Evolutionary conservation across 1,139 yeast genomes (phyloP).

Genomic region (Sporopachydermia cereana): DNA sequence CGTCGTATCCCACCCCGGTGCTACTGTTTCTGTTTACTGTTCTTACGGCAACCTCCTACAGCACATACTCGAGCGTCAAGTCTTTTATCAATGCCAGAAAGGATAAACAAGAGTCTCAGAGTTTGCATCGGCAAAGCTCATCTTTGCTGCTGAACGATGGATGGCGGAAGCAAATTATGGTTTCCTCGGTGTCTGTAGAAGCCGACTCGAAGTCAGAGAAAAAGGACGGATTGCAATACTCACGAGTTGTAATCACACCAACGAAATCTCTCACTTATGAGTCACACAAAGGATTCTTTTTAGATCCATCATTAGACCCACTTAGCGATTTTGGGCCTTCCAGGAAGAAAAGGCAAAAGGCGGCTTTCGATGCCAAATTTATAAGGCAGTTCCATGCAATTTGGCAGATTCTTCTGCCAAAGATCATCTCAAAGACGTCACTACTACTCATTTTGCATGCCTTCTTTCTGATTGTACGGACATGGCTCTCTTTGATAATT

Average conservation of each 20-base stretch:
- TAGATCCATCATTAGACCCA: constrained; percentile 36
- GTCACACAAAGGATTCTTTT: constrained; percentile 54
- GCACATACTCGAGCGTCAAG: constrained; percentile 12
- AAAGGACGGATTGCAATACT: constrained; percentile 8
- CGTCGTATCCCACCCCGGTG: constrained; percentile 21
- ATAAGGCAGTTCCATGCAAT: constrained; percentile 63
- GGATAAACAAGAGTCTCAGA: constrained; percentile 7
- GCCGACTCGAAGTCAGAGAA: constrained; percentile 17
- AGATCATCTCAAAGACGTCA: constrained; percentile 55
- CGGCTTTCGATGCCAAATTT: constrained; percentile 50
- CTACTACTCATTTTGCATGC: constrained; percentile 60
- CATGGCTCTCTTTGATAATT: constrained; percentile 77
- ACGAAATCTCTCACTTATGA: constrained; percentile 52
- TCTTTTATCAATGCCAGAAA: neutral
- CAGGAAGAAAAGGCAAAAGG: constrained; percentile 23
- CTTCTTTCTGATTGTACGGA: constrained; percentile 63
- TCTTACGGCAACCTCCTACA: constrained; percentile 15
- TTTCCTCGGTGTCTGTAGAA: constrained; percentile 44
- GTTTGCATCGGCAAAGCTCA: constrained; percentile 18
- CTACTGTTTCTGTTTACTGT: constrained; percentile 20
- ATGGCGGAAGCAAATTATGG: constrained; percentile 23
- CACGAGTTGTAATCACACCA: constrained; percentile 45
- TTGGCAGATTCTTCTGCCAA: constrained; percentile 76
- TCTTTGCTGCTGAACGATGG: constrained; percentile 19
- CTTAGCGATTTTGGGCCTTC: constrained; percentile 17